phyloP scores from a whole-genome alignment of 140 eudicot species.

The Stevia rebaudiana region DNA sequence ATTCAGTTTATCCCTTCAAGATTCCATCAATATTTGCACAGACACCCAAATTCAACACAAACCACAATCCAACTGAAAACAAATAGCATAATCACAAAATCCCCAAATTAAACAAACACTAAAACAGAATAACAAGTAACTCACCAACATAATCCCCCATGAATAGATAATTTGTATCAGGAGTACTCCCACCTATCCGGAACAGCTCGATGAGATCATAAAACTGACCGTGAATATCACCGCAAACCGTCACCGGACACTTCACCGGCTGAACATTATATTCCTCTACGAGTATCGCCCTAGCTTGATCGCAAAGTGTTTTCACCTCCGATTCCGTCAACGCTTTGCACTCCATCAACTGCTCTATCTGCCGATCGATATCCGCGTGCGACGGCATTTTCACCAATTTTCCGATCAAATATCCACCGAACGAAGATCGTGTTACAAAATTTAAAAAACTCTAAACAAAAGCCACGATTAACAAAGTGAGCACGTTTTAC shows the following conservation, averaged over 20 bases:
- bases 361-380: constrained; percentile 75
- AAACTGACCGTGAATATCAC: constrained; percentile 79
- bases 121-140: constrained; percentile 7
- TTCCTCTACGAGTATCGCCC: constrained; percentile 63
- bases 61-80: background rate
- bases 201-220: constrained; percentile 72
- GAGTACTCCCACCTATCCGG: constrained; percentile 62
- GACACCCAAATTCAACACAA: background rate
- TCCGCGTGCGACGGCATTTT: constrained; percentile 67
- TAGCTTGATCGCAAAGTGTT: constrained; percentile 52
- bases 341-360: constrained; percentile 90
- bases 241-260: constrained; percentile 81
- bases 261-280: constrained; percentile 75
- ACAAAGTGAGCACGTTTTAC: background rate
- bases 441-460: background rate
- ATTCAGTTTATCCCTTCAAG: background rate
- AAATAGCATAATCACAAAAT: background rate
- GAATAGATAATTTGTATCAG: constrained; percentile 72
- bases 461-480: background rate
- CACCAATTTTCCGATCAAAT: constrained; percentile 1
- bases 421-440: constrained; percentile 24
- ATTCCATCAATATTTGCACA: background rate
- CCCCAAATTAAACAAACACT: constrained; percentile 10
- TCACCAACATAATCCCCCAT: constrained; percentile 75
- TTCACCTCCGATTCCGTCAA: constrained; percentile 65